phyloP scores from a whole-genome alignment of 139 green algal genomes.

The Micractinium sp. region DNA sequence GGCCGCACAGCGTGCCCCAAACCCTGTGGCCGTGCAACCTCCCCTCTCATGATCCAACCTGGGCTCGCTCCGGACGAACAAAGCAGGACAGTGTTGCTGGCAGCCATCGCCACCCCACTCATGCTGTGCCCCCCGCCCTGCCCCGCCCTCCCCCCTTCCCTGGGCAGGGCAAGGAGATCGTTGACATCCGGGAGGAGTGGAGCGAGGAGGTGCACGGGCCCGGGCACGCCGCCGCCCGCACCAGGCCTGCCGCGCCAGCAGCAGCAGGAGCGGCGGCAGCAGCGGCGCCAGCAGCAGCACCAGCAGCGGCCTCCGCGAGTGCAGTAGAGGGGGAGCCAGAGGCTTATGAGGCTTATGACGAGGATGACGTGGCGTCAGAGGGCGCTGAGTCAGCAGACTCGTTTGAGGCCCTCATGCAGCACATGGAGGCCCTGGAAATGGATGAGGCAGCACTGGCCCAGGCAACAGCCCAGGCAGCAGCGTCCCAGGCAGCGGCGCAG shows the following conservation, averaged over 20 bases:
- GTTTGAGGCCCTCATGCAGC: conserved; percentile 30
- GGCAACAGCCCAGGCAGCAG: neutral
- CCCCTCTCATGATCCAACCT: too few species aligned
- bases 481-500: neutral
- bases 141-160: neutral
- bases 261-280: neutral
- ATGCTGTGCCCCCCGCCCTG: neutral
- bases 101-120: neutral
- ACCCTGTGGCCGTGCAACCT: too few species aligned
- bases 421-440: conserved; percentile 14
- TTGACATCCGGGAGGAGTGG: conserved; percentile 26
- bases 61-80: too few species aligned
- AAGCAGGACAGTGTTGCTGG: too few species aligned
- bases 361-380: neutral
- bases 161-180: conserved; percentile 26
- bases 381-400: neutral
- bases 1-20: too few species aligned
- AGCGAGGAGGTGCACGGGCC: conserved; percentile 15
- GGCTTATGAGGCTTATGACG: neutral
- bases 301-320: too few species aligned
- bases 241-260: neutral
- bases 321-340: neutral
- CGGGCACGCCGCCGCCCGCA: too few species aligned
- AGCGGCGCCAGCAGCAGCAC: neutral
- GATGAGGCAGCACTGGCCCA: neutral